These are phyloP conservation scores for Fusarium brevicatenulatum DNA, from an alignment of 2,329 filamentous ascomycete genomes.

Conservation along the genomic window DNA sequence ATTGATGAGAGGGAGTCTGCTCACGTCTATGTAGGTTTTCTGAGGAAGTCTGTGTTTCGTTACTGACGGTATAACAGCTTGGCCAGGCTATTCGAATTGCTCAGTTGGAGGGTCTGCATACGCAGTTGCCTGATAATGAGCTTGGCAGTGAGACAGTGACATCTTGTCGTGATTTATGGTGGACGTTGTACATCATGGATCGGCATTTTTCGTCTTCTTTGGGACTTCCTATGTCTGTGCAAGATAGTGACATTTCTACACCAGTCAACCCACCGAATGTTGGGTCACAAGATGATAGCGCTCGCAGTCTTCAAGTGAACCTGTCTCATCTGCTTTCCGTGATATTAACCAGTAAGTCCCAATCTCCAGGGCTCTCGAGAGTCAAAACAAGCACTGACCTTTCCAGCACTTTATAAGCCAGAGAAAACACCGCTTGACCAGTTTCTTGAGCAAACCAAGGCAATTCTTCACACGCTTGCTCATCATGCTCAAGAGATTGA, in stretches of 20 bases:
- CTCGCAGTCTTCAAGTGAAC: slow-evolving; percentile 50
- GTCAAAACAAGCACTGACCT: not conserved
- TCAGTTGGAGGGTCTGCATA: slow-evolving; percentile 54
- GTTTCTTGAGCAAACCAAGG: slow-evolving; percentile 51
- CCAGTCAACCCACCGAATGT: slow-evolving; percentile 43
- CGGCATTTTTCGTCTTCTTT: slow-evolving; percentile 53
- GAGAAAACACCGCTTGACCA: slow-evolving; percentile 47
- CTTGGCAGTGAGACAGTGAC: slow-evolving; percentile 47
- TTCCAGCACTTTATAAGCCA: slow-evolving; percentile 49
- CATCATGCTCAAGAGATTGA: slow-evolving; percentile 54
- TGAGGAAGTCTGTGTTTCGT: fast-evolving
- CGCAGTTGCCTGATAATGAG: slow-evolving; percentile 51
- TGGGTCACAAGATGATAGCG: slow-evolving; percentile 44
- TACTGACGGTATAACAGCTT: slow-evolving; percentile 40
- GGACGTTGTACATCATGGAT: slow-evolving; percentile 55
- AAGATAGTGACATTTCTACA: slow-evolving; percentile 53
- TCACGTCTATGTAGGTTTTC: slow-evolving; percentile 41
- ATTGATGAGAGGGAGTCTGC: slow-evolving; percentile 52
- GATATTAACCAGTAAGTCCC: slow-evolving; percentile 49
- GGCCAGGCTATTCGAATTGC: slow-evolving; percentile 54
- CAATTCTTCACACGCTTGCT: slow-evolving; percentile 50
- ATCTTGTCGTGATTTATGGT: slow-evolving; percentile 53
- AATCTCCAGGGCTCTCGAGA: too few species aligned
- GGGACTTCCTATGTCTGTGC: slow-evolving; percentile 51
- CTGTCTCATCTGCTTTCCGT: slow-evolving; percentile 50